Evolutionary conservation across 305 asterid genomes (phyloP).

Genomic region (Nicotiana rustica): DNA sequence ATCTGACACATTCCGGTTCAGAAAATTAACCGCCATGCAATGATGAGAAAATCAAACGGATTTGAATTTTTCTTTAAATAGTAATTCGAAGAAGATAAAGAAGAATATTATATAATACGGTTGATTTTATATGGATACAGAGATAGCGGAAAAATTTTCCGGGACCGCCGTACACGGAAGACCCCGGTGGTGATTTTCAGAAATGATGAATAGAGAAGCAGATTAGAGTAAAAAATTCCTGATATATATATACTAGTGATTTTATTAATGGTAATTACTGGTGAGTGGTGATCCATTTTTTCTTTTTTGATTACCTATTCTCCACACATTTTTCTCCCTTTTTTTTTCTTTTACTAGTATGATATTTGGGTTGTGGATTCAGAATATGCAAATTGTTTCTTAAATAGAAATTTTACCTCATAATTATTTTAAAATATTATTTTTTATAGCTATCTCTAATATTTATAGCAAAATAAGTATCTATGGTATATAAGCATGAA

Average conservation of each 20-base stretch:
- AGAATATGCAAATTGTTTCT: neutral
- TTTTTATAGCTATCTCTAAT: too few species aligned
- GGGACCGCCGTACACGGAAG: constrained; percentile 29
- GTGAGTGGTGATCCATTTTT: neutral
- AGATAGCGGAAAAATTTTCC: neutral
- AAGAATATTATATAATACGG: neutral
- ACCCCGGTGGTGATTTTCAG: neutral
- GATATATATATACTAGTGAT: neutral
- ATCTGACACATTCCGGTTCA: constrained; percentile 67
- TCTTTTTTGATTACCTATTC: neutral
- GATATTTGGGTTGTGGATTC: neutral
- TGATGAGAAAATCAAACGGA: neutral
- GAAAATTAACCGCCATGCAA: constrained; percentile 78
- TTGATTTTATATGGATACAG: neutral
- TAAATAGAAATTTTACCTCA: too few species aligned
- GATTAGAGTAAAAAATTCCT: neutral
- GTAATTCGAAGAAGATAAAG: neutral
- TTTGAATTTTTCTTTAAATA: neutral
- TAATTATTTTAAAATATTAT: too few species aligned
- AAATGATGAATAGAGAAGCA: neutral
- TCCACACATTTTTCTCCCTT: neutral
- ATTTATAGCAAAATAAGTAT: too few species aligned
- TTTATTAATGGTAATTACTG: neutral
- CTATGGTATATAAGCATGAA: too few species aligned
- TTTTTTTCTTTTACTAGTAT: neutral